Evolutionary conservation across 2,329 filamentous ascomycete species (phyloP).

Genomic region (Furcasterigmium sp.): DNA sequence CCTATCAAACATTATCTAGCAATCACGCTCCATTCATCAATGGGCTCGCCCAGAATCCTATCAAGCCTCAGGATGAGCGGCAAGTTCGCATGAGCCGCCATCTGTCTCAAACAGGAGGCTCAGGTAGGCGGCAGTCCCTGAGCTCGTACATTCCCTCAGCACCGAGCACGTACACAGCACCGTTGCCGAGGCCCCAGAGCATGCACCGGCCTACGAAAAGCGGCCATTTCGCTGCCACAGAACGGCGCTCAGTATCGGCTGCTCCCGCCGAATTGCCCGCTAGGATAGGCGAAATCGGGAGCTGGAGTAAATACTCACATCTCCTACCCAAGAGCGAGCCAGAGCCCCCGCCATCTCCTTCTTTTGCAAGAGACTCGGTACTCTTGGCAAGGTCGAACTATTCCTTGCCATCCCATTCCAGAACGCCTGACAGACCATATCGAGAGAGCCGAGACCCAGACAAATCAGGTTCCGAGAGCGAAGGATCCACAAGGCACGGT

Average conservation of each 20-base stretch:
- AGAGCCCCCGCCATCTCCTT: slow-evolving; percentile 6
- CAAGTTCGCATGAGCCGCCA: not conserved
- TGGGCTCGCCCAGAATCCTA: slow-evolving; percentile 1
- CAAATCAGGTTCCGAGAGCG: too few relatives aligned
- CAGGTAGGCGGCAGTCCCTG: slow-evolving; percentile 8
- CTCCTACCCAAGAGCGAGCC: slow-evolving; percentile 5
- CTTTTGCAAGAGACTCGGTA: slow-evolving; percentile 15
- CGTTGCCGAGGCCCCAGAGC: not conserved
- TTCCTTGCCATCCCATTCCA: slow-evolving; percentile 7
- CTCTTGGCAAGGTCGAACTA: slow-evolving; percentile 14
- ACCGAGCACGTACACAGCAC: slow-evolving; percentile 1
- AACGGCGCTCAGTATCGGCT: too few relatives aligned
- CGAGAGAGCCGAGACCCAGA: not conserved
- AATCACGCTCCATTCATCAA: slow-evolving; percentile 3
- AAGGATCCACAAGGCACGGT: too few relatives aligned
- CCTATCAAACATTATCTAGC: not conserved
- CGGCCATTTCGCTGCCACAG: not conserved
- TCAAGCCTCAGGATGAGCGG: not conserved
- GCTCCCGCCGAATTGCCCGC: too few relatives aligned
- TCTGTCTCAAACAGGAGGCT: slow-evolving; percentile 3
- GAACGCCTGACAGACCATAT: not conserved
- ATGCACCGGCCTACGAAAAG: slow-evolving; percentile 1
- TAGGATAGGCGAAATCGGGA: not conserved
- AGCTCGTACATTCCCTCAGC: slow-evolving; percentile 9
- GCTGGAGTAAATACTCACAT: slow-evolving; percentile 6